Conservation (phyloP, 2,329 filamentous ascomycete species). For the Paraphoma chrysanthemicola region DNA sequence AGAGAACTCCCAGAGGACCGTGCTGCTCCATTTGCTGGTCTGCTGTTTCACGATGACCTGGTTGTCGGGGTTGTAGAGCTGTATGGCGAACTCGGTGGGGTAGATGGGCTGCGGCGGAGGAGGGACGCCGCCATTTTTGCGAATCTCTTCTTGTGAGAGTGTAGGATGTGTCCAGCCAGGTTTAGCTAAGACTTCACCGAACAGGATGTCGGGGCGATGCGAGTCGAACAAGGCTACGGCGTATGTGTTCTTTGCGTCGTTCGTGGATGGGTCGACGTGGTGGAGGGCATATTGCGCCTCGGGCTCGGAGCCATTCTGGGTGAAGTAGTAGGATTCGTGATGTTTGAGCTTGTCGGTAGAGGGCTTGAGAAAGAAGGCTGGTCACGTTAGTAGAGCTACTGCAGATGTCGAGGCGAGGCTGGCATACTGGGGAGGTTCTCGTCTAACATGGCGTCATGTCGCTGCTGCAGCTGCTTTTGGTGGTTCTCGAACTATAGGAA, state of each 20-base stretch:
- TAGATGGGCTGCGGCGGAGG: constrained; percentile 74
- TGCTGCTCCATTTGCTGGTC: constrained; percentile 79
- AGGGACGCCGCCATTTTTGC: constrained; percentile 69
- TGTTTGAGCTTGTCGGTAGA: constrained; percentile 59
- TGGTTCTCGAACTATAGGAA: neutral
- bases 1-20: constrained; percentile 88
- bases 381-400: constrained; percentile 45
- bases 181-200: constrained; percentile 81
- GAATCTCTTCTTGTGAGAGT: constrained; percentile 80
- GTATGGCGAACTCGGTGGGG: constrained; percentile 80
- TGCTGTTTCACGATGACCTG: constrained; percentile 74
- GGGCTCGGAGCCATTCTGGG: constrained; percentile 81
- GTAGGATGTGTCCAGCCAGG: constrained; percentile 87
- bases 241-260: constrained; percentile 80
- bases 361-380: constrained; percentile 67
- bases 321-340: constrained; percentile 62
- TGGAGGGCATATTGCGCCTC: constrained; percentile 80
- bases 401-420: neutral
- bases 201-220: constrained; percentile 80
- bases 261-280: constrained; percentile 73
- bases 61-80: constrained; percentile 94
- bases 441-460: constrained; percentile 74
- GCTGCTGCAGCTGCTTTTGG: neutral
- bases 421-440: constrained; percentile 80
- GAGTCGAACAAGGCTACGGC: constrained; percentile 85